Evolutionary conservation across 371 early-diverging fungal genomes (phyloP).

Genomic region (Syncephalastrum contaminatum): DNA sequence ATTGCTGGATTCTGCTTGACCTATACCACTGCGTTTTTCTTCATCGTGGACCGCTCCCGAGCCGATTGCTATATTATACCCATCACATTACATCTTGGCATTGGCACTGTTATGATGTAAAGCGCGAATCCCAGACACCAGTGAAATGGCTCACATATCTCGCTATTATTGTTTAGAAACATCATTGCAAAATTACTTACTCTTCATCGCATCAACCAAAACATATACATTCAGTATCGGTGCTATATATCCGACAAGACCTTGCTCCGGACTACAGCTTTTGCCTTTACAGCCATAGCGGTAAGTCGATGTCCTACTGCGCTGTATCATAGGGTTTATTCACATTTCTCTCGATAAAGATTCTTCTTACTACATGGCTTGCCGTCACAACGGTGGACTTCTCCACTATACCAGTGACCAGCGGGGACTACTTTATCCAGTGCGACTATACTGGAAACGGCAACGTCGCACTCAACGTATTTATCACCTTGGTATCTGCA

Average conservation of each 20-base stretch:
- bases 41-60: constrained; percentile 27
- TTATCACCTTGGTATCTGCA: constrained; percentile 21
- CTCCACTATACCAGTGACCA: constrained; percentile 29
- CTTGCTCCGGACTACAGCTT: constrained; percentile 27
- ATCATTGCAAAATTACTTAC: too few species aligned
- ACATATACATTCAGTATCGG: too few species aligned
- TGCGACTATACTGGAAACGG: constrained; percentile 34
- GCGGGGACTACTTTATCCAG: constrained; percentile 37
- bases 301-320: too few species aligned
- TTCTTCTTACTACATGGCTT: constrained; percentile 43
- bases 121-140: constrained; percentile 14
- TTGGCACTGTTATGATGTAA: constrained; percentile 39
- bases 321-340: too few species aligned
- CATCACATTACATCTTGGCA: constrained; percentile 42
- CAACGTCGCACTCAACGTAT: constrained; percentile 18
- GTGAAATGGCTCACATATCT: too few species aligned
- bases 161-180: too few species aligned
- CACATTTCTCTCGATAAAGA: constrained; percentile 19
- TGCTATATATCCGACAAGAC: constrained; percentile 31
- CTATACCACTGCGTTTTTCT: constrained; percentile 37
- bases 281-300: too few species aligned
- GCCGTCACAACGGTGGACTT: constrained; percentile 22
- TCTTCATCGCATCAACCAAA: too few species aligned
- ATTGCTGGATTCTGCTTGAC: constrained; percentile 44
- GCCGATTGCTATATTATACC: constrained; percentile 42